Evolutionary conservation across 2,329 filamentous ascomycete species (phyloP).

Genomic region (Blumeria hordei): DNA sequence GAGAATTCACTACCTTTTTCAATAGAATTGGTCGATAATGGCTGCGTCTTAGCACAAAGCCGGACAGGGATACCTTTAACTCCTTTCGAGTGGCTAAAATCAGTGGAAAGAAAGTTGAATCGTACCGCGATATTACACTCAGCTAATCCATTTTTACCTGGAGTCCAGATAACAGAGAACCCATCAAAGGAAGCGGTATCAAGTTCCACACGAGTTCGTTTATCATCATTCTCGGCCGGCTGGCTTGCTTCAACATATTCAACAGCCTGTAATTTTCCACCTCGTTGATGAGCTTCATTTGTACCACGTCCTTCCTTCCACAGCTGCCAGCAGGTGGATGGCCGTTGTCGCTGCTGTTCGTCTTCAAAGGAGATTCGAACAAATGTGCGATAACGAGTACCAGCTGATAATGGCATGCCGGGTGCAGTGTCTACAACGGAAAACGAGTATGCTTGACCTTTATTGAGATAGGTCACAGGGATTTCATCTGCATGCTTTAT

Average conservation of each 20-base stretch:
- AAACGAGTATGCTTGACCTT: constrained; percentile 81
- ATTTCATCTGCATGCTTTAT: constrained; percentile 75
- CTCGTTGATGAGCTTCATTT: constrained; percentile 82
- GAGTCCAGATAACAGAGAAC: constrained; percentile 76
- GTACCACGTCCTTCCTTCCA: constrained; percentile 96
- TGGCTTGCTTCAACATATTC: constrained; percentile 60
- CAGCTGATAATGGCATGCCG: constrained; percentile 29
- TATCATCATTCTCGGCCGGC: constrained; percentile 35
- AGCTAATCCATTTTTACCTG: constrained; percentile 37
- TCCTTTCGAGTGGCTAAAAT: constrained; percentile 96
- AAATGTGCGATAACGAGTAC: constrained; percentile 63
- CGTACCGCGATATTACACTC: constrained; percentile 78
- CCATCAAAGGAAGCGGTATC: constrained; percentile 74
- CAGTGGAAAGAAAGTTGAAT: constrained; percentile 95
- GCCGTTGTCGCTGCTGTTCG: constrained; percentile 69
- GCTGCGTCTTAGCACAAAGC: constrained; percentile 72
- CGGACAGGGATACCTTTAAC: constrained; percentile 93
- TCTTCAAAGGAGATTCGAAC: constrained; percentile 95
- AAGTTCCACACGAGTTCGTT: constrained; percentile 42
- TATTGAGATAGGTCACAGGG: constrained; percentile 93
- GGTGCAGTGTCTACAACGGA: constrained; percentile 58
- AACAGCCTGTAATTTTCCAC: constrained; percentile 78
- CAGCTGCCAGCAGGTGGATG: constrained; percentile 63
- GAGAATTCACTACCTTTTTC: constrained; percentile 23
- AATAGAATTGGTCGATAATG: constrained; percentile 28